A percentile compares a stretch with the other conserved stretches of the same genome.
These are phyloP conservation scores for Alisma plantagoaquatica DNA, from an alignment of 106 monocot species.

Conservation along the genomic window DNA sequence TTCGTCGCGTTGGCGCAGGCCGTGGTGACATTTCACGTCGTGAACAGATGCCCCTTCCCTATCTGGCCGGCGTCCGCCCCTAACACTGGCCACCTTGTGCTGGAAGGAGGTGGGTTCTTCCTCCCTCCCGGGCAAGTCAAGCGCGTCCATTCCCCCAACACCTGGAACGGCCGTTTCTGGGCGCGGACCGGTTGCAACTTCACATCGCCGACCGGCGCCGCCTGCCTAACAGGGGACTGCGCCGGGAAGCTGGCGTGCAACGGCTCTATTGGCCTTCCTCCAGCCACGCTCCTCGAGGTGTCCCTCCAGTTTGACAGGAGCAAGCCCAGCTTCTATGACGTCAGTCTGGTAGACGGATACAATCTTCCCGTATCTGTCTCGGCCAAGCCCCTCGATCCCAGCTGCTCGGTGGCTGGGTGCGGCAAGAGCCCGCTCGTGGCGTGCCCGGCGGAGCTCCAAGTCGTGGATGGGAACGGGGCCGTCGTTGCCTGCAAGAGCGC, in stretches of 20 bases:
- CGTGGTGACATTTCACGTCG: background rate
- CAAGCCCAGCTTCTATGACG: slow-evolving; percentile 59
- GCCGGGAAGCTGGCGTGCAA: slow-evolving; percentile 43
- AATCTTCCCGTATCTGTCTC: slow-evolving; percentile 49
- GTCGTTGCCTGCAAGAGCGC: slow-evolving; percentile 79
- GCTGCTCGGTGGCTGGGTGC: slow-evolving; percentile 46
- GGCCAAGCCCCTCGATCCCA: slow-evolving; percentile 11
- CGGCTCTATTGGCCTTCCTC: slow-evolving; percentile 53
- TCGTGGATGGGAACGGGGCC: slow-evolving; percentile 11
- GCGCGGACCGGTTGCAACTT: slow-evolving; percentile 59
- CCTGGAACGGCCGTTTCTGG: slow-evolving; percentile 71
- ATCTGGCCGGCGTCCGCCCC: slow-evolving; percentile 60
- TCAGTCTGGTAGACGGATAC: slow-evolving; percentile 70
- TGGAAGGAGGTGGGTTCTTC: slow-evolving; percentile 59
- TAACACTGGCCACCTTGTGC: slow-evolving; percentile 39
- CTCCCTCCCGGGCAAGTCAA: slow-evolving; percentile 25
- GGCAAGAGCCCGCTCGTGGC: slow-evolving; percentile 24
- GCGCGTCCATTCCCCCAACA: slow-evolving; percentile 28
- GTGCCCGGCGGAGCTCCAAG: slow-evolving; percentile 57
- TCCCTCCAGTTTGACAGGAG: slow-evolving; percentile 21
- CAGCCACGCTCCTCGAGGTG: slow-evolving; percentile 63
- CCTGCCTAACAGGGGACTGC: slow-evolving; percentile 68
- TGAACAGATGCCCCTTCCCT: slow-evolving; percentile 56
- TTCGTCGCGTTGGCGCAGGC: background rate
- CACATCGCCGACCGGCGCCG: slow-evolving; percentile 1